A percentile compares a stretch with the other conserved stretches of the same genome.
Evolutionary conservation across 495 filamentous ascomycete genomes (phyloP).

Genomic region (Durotheca rogersii): DNA sequence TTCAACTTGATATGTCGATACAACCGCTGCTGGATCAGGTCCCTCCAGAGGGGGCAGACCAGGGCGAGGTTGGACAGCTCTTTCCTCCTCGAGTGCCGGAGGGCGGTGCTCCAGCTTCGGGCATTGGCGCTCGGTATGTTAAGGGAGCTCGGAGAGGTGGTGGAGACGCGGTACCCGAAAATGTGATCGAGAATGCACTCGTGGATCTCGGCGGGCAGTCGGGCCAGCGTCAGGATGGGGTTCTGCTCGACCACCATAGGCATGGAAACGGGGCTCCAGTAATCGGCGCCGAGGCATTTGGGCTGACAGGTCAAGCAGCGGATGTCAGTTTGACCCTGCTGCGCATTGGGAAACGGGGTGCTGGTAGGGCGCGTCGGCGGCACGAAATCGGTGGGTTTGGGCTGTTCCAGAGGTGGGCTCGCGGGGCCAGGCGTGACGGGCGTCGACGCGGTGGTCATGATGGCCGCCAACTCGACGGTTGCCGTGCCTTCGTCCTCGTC

Average conservation of each 20-base stretch:
- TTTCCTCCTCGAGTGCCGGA: constrained; percentile 66
- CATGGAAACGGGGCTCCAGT: constrained; percentile 23
- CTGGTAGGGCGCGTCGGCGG: constrained; percentile 56
- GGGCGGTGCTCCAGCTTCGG: constrained; percentile 61
- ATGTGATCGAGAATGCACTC: constrained; percentile 69
- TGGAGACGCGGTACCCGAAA: constrained; percentile 63
- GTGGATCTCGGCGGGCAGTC: constrained; percentile 69
- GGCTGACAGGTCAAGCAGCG: constrained; percentile 42
- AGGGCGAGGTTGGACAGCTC: constrained; percentile 65
- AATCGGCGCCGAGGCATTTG: constrained; percentile 28
- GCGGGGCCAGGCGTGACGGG: constrained; percentile 55
- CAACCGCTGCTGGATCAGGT: constrained; percentile 65
- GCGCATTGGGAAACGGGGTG: constrained; percentile 57
- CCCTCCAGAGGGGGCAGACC: constrained; percentile 61
- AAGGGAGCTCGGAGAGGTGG: constrained; percentile 52
- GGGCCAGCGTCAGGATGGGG: constrained; percentile 46
- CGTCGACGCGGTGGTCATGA: constrained; percentile 54
- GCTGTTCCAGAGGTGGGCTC: constrained; percentile 51
- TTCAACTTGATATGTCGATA: constrained; percentile 75
- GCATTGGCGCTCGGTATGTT: constrained; percentile 47
- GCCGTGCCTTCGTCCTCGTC: constrained; percentile 46
- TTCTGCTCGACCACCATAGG: constrained; percentile 24
- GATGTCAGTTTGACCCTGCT: constrained; percentile 45
- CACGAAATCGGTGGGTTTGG: constrained; percentile 49
- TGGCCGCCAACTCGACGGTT: constrained; percentile 47